Base-by-base conservation (phyloP, 495 filamentous ascomycete genomes). In the Opeltia flavorubescens region DNA sequence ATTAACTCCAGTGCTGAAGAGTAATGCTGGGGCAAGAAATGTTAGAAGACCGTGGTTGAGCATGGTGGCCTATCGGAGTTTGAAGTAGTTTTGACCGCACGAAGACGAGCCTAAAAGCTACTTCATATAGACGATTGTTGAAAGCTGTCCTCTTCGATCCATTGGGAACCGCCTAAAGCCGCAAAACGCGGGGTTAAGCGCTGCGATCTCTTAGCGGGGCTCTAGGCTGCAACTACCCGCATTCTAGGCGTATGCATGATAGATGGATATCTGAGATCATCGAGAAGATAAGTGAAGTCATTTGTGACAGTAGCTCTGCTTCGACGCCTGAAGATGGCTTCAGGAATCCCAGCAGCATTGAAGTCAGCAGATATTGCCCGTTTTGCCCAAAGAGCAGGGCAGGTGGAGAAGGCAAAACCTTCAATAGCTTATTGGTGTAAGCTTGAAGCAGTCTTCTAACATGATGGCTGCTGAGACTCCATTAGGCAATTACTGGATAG, bases 361-460 rank as follows among this genome's bases (percentile, higher is more conserved):
- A 83, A 80, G 61, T 68, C 77, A 21, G 78, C 81, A 44, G 86
- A 89, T 53, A 77, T 94, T 53, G 77, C 75, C 48, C 77, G 81
- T 13, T 95, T 88, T 59, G 81, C 86, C 43, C 62, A 77, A 15
- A 77, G 93, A 46, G 89, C 86, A 15, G 72, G 78, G 29, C 91
- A 96, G 63, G 72, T 99, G 24, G 87, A 89, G 59, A 75, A 70
- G 38, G 75, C 76, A 38, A 88, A 88, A 66, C 89, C 91, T 11
- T 80, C 89, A 48, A 75, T 95, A 41, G 72, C 88, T 29, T 96
- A 95, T 60, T 96, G 89, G 84, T 94, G 89, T 95, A 71, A 63
- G 83, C 73, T 3, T 17, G 21, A 40, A 9, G 13, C 18, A 5
- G 11, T n/a, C 8, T 13, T 15, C 23, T 21, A 36, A 7, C 1